phyloP scores from a whole-genome alignment of 768 basidiomycete genomes.

The Lactarius quietus region DNA sequence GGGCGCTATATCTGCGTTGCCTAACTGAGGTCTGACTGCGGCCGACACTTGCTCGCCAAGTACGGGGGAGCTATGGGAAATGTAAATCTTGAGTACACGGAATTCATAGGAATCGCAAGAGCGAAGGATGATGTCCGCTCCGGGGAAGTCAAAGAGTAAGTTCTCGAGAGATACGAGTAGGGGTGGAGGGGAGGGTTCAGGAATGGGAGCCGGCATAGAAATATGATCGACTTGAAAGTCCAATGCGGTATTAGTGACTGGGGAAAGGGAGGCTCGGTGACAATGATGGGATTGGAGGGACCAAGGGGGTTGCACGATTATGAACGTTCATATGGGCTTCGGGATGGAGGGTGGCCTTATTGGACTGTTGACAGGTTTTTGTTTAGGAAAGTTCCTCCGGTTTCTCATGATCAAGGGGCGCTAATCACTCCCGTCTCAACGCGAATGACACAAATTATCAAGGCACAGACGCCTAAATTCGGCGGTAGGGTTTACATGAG shows the following conservation, averaged over 20 bases:
- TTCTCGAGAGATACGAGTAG: background rate
- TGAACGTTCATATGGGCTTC: no score
- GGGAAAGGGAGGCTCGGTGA: background rate
- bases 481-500: background rate
- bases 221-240: background rate
- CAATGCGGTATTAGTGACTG: background rate
- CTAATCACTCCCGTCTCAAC: no score
- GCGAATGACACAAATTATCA: no score
- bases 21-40: background rate
- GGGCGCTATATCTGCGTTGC: no score
- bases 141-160: constrained; percentile 37
- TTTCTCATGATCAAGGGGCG: no score
- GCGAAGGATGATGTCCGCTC: constrained; percentile 44
- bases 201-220: background rate
- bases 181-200: background rate
- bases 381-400: no score
- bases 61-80: constrained; percentile 42
- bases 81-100: constrained; percentile 42
- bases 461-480: background rate
- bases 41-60: constrained; percentile 32
- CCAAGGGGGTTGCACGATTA: no score
- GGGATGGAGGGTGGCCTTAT: no score
- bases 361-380: no score
- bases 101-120: constrained; percentile 43
- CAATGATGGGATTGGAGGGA: background rate